A percentile compares a stretch with the other conserved stretches of the same genome.
Evolutionary conservation across 1,139 yeast species (phyloP).

Genomic region (Kluyveromyces sp.): DNA sequence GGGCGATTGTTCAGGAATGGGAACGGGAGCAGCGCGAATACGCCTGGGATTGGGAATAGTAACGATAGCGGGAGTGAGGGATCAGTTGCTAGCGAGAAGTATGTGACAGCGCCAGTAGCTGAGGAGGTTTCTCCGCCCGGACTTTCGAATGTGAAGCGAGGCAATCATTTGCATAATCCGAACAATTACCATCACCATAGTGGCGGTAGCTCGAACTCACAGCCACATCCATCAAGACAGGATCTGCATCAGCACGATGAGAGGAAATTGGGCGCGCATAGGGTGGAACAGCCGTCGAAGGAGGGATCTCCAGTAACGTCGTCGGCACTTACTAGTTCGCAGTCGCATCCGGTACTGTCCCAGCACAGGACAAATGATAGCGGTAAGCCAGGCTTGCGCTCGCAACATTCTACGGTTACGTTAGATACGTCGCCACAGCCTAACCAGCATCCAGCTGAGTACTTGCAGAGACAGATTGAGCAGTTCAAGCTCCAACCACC

Average conservation of each 20-base stretch:
- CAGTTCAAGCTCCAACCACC: conserved; percentile 13
- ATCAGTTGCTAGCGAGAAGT: neutral
- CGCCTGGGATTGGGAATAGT: neutral
- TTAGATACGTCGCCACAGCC: conserved; percentile 14
- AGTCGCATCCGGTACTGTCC: conserved; percentile 2
- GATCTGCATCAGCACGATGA: no score
- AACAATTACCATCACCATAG: conserved; percentile 10
- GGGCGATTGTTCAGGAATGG: neutral
- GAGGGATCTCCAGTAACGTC: no score
- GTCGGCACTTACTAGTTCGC: neutral
- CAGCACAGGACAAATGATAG: conserved; percentile 1
- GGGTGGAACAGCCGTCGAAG: no score
- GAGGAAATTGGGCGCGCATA: no score
- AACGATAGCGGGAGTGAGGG: conserved; percentile 2
- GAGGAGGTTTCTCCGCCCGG: neutral
- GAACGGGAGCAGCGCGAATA: neutral
- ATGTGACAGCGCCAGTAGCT: conserved; percentile 7
- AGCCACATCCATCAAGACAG: neutral
- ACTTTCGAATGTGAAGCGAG: conserved; percentile 3
- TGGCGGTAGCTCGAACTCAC: neutral
- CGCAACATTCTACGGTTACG: conserved; percentile 3
- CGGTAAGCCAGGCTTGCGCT: neutral
- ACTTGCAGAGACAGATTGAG: conserved; percentile 21
- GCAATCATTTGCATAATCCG: conserved; percentile 17
- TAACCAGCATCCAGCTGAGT: conserved; percentile 23